Base-by-base conservation (phyloP, 352 stramenopile species). In the Elongisporangium undulatum region DNA sequence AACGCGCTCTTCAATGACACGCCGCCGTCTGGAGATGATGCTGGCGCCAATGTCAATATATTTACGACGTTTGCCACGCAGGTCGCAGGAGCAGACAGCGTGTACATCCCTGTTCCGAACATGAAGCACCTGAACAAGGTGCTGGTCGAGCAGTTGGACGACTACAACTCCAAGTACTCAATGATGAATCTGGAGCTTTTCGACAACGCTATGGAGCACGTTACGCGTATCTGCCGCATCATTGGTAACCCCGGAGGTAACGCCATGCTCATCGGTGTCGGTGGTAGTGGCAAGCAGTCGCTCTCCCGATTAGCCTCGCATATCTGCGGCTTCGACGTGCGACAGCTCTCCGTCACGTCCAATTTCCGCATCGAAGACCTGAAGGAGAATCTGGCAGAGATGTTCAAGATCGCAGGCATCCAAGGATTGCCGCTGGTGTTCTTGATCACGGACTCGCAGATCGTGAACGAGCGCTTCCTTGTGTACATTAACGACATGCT, bases 401-500 rank as follows among this genome's bases (percentile, higher is more conserved):
- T 99, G 85, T 99, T 98, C 70, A 97, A 98, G 66, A 71, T 93
- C 19, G 89, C 94, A n/a, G 95, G 95, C 49, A 89, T 98, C 20
- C 96, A 98, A 58, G 94, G 93, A 4, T 78, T 97, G 2, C 94
- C 87, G 12, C 88, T 98, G 21, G 87, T 99, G 17, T 99, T 99
- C 65, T 74, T 99, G 16, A 97, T 99, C 61, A 99, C 96, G 0
- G 97, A 99, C 74, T 97, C 95, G 39, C 96, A 99, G 74, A 99
- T 99, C 68, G 94, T 99, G 39, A 97, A 99, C 66, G 96, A 99
- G 56, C 80, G 94, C 16, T 99, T 99, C 74, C 86, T 99, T 4
- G 97, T 99, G 45, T 99, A 98, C 71, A 99, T 99, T 65, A 99
- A 99, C 76, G 94, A 98, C 48, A 97, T 99, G 71, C 79, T 99